phyloP scores from a whole-genome alignment of 164 flowering plant genomes.

The Saururus chinensis region DNA sequence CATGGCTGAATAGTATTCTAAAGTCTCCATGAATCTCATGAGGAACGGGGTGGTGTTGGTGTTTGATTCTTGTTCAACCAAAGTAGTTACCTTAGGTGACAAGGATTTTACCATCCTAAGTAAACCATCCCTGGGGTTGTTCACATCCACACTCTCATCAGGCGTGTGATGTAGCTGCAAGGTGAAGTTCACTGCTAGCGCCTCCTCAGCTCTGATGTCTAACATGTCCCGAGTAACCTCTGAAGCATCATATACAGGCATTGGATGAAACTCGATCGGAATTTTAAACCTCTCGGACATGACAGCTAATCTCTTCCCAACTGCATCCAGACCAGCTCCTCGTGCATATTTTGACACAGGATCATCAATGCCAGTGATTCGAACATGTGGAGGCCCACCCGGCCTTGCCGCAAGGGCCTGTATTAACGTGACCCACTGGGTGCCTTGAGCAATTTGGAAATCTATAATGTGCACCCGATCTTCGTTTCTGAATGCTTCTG shows the following conservation, averaged over 20 bases:
- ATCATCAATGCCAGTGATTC: conserved; percentile 79
- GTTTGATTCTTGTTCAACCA: conserved; percentile 80
- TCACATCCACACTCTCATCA: conserved; percentile 65
- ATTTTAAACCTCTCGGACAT: conserved; percentile 49
- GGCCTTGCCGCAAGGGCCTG: conserved; percentile 81
- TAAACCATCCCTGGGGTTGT: conserved; percentile 65
- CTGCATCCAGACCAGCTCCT: conserved; percentile 45
- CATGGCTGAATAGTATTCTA: conserved; percentile 64
- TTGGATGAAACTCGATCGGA: conserved; percentile 52
- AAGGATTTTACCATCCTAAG: conserved; percentile 59
- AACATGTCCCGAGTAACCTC: conserved; percentile 51
- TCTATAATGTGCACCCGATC: conserved; percentile 65
- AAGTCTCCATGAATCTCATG: conserved; percentile 43
- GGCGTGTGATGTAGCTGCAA: conserved; percentile 72
- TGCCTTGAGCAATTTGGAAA: conserved; percentile 71
- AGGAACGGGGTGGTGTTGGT: conserved; percentile 71
- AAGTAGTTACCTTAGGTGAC: conserved; percentile 52
- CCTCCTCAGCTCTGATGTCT: conserved; percentile 59
- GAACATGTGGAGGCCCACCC: conserved; percentile 59
- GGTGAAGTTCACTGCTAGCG: conserved; percentile 70
- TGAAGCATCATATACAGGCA: conserved; percentile 41
- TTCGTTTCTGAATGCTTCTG: conserved; percentile 62
- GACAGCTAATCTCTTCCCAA: conserved; percentile 37
- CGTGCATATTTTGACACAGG: conserved; percentile 60
- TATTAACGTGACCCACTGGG: conserved; percentile 69